phyloP scores from a whole-genome alignment of 176 grass and related monocot species.

The Musa schizocarpa region DNA sequence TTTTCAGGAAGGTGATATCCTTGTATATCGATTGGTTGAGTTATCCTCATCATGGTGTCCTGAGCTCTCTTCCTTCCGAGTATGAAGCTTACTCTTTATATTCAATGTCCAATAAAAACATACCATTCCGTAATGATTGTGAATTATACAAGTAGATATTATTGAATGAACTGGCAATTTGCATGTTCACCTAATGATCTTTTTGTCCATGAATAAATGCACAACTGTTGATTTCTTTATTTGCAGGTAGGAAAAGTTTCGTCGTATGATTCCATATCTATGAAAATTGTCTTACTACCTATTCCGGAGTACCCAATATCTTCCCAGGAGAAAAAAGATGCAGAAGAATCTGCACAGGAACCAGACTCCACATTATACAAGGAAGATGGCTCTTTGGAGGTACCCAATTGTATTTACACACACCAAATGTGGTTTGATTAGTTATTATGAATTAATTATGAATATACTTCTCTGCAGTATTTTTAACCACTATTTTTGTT shows the following conservation, averaged over 20 bases:
- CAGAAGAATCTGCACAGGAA: constrained; percentile 30
- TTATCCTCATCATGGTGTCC: constrained; percentile 82
- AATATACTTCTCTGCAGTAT: not conserved
- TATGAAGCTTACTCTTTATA: constrained; percentile 28
- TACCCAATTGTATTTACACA: constrained; percentile 1
- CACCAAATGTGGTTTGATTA: not conserved
- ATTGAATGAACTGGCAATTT: constrained; percentile 3
- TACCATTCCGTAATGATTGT: not conserved
- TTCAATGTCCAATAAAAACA: not conserved
- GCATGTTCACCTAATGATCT: not conserved
- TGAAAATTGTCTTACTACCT: constrained; percentile 56
- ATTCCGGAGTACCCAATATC: constrained; percentile 57
- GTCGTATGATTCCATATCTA: constrained; percentile 57
- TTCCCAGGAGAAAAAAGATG: constrained; percentile 11
- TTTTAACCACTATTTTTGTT: constrained; percentile 4
- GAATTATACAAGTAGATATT: not conserved
- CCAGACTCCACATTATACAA: constrained; percentile 45
- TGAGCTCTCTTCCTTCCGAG: constrained; percentile 68
- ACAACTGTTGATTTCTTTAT: constrained; percentile 10
- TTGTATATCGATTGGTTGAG: constrained; percentile 78
- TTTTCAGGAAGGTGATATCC: constrained; percentile 72
- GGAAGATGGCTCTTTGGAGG: constrained; percentile 93
- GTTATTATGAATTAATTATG: not conserved
- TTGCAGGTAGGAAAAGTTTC: constrained; percentile 78
- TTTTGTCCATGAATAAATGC: not conserved